Evolutionary conservation across 2,329 filamentous ascomycete species (phyloP).

Genomic region (Ascochyta pisi): DNA sequence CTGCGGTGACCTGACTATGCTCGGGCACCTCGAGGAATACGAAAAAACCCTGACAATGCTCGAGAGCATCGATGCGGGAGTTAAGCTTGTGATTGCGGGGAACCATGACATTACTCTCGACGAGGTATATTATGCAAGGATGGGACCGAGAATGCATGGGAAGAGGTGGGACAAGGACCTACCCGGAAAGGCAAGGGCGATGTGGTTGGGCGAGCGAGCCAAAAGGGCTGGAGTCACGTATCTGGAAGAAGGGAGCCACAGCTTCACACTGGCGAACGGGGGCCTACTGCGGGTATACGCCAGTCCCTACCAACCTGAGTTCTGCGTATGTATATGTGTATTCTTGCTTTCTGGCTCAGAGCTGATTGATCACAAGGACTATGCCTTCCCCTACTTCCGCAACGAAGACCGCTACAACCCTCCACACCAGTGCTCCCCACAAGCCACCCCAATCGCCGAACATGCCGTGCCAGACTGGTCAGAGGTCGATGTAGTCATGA

Average conservation of each 20-base stretch:
- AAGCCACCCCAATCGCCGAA: constrained; percentile 37
- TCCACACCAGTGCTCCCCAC: constrained; percentile 33
- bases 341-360: neutral
- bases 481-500: constrained; percentile 64
- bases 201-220: constrained; percentile 58
- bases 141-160: constrained; percentile 36
- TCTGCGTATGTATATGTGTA: constrained; percentile 46
- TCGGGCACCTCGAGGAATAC: constrained; percentile 58
- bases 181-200: constrained; percentile 46
- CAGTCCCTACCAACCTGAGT: constrained; percentile 63
- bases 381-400: constrained; percentile 63
- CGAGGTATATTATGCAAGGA: constrained; percentile 53
- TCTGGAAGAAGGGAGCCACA: constrained; percentile 61
- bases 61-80: constrained; percentile 56
- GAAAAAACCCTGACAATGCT: constrained; percentile 57
- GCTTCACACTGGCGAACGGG: constrained; percentile 57
- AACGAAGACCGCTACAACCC: constrained; percentile 61
- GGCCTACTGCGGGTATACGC: constrained; percentile 60
- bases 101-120: constrained; percentile 69
- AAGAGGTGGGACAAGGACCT: constrained; percentile 27
- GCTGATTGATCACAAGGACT: constrained; percentile 31
- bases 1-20: constrained; percentile 65
- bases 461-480: constrained; percentile 55
- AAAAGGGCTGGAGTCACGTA: constrained; percentile 58
- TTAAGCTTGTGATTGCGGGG: constrained; percentile 69